Evolutionary conservation across 306 rosid genomes (phyloP).

Genomic region (Quercus rubra): DNA sequence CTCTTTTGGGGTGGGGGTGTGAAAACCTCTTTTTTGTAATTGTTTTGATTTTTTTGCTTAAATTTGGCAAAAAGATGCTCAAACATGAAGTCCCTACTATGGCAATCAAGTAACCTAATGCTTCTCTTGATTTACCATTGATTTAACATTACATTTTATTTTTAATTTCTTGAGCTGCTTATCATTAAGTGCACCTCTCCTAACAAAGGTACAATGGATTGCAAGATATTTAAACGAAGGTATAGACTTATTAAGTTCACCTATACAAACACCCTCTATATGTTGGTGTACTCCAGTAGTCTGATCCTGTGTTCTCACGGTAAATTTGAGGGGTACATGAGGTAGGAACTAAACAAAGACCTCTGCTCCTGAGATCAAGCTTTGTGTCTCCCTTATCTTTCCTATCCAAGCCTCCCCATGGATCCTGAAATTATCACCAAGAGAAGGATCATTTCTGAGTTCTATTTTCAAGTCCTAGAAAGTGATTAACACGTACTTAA

Average conservation of each 20-base stretch:
- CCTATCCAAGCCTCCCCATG: conserved; percentile 67
- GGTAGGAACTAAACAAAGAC: conserved; percentile 85
- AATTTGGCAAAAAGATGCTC: no score
- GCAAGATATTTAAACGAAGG: not conserved
- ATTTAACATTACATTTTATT: no score
- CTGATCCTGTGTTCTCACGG: conserved; percentile 80
- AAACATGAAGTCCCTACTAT: no score
- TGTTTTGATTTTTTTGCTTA: no score
- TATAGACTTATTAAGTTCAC: conserved; percentile 20
- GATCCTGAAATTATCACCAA: conserved; percentile 36
- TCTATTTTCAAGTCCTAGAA: not conserved
- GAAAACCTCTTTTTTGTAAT: no score
- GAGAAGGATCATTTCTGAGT: not conserved
- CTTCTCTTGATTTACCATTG: no score
- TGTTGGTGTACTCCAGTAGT: conserved; percentile 79
- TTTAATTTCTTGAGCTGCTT: no score
- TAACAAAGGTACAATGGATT: not conserved
- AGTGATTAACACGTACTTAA: not conserved
- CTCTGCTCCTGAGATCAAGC: conserved; percentile 65
- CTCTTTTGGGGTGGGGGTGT: no score
- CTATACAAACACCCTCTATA: conserved; percentile 88
- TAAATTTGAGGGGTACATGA: conserved; percentile 76
- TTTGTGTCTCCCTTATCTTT: conserved; percentile 54
- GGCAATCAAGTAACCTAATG: no score
- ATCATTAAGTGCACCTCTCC: no score